These are phyloP conservation scores for Cinchona pubescens DNA, from an alignment of 257 asterid species.

Conservation along the genomic window DNA sequence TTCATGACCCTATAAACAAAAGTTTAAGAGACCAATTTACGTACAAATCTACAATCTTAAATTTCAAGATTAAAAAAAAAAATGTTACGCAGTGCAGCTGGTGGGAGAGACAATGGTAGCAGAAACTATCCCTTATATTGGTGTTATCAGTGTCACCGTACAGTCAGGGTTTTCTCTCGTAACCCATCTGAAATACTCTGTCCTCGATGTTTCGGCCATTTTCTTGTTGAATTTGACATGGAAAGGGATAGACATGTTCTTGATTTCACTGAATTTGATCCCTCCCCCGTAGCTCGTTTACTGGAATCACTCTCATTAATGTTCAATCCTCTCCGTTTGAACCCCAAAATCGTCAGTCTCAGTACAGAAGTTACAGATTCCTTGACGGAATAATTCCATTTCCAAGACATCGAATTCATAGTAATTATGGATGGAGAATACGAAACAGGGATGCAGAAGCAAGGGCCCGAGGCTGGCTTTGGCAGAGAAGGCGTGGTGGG, in stretches of 20 bases:
- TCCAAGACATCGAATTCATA: conserved; percentile 28
- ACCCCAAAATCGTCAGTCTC: conserved; percentile 10
- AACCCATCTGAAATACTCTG: conserved; percentile 45
- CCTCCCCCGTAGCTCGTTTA: conserved; percentile 73
- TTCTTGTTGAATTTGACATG: conserved; percentile 53
- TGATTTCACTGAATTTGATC: conserved; percentile 62
- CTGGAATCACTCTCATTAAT: conserved; percentile 61
- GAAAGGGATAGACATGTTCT: conserved; percentile 35
- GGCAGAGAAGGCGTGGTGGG: conserved; percentile 46
- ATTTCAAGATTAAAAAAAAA: background rate
- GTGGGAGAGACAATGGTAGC: conserved; percentile 18
- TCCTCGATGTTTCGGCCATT: conserved; percentile 66
- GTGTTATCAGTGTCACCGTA: conserved; percentile 85
- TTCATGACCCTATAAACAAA: background rate
- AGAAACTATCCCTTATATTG: conserved; percentile 52
- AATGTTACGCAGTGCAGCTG: conserved; percentile 9
- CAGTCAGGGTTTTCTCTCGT: conserved; percentile 41
- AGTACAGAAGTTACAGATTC: background rate
- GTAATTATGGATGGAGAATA: no score
- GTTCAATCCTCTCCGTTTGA: conserved; percentile 43
- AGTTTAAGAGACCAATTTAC: background rate
- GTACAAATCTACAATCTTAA: background rate
- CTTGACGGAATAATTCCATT: conserved; percentile 1
- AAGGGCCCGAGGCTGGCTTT: conserved; percentile 30
- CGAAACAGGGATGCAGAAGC: no score